Base-by-base conservation (phyloP, 768 basidiomycete species). In the Kwoniella dendrophila region DNA sequence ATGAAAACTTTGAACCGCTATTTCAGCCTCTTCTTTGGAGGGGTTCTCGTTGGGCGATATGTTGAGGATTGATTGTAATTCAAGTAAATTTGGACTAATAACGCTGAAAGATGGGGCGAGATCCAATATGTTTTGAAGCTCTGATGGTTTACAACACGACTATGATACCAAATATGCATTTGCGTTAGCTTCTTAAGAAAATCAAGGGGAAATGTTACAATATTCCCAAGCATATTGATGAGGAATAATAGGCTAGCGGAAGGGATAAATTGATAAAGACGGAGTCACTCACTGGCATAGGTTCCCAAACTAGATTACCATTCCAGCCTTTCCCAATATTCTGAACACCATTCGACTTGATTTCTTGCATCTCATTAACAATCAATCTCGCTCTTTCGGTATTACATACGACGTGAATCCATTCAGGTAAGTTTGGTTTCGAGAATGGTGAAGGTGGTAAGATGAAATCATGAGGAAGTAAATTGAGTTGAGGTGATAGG, bases 51-150 rank as follows among this genome's bases (percentile, higher is more conserved):
- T n/a, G 12, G 58, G 43, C 5, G 36, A 8, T 27, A 61, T 63
- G 6, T 40, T 47, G 5, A 76, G 48, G 34, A 76, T 51, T 7
- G 70, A 58, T 32, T 70, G 66, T 11, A 68, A 33, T 55, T 76
- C 74, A n/a, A 76, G 57, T 4, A 76, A 64, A 38, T 76, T 76
- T 18, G 74, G 74, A 5, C 61, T 64, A 47, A 76, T 58, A 8
- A 70, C 54, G 2, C 56, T 55, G 40, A 73, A 69, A 18, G 66
- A 33, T 11, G 51, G 49, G 1, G 64, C 65, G 8, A 76, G 47
- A 2, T 18, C 14, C 6, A 50, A 12, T 27, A 69, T 56, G 11
- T 47, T 51, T 1, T 68, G 59, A 3, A 70, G 49, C 27, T 68
- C 60, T 20, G 52, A 50, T 4, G 59, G 59, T 2, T 44, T 32